Evolutionary conservation across 164 flowering plant genomes (phyloP), one percentile per base, ranked within the genome.

Genomic region (Litsea cubeba): DNA sequence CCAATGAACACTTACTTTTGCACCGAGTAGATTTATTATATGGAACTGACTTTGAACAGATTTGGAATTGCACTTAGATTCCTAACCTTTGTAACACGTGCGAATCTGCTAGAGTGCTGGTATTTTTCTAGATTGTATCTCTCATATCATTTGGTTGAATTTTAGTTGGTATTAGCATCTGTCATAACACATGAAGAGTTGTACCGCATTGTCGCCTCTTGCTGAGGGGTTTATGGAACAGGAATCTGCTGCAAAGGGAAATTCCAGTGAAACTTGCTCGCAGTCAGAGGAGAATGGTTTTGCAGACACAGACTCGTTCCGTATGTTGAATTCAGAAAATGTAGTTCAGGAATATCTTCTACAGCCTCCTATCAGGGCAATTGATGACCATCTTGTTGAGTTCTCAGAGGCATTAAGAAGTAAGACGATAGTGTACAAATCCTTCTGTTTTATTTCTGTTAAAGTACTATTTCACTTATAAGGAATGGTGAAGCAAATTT

Each of bases 371-470:
- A 74, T 80, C 65, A 83, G 81, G 63, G 93, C 86, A 70, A 76
- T 72, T 71, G 99, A 96, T 82, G 97, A 94, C 46, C 97, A 96
- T 84, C 95, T 92, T 65, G 72, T 89, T 73, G 99, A 96, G 83
- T 96, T 94, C 79, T 91, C 98, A 32, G 99, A 96, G 85, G 91
- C 98, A 63, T 23, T 96, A 76, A 86, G 97, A 85, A 92, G 99
- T 95, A 90, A 77, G 69, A 20, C 3, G 12, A 2, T 22, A 6
- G 28, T 5, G 25, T 20, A 11, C 66, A 63, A 22, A 3, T 24
- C 12, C 26, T 11, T 22, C 26, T 22, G 23, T 22, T 63, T 22
- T 30, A 30, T 30, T 30, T 30, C 35, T 5, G 35, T 30, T 30
- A 30, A 30, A 11, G 66, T 5, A 0, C 28, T 63, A 40, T 24